phyloP scores from a whole-genome alignment of 345 rosid genomes.

The rapeseed (Brassica napus) region Da-Ae NC_063446.1:55143001-55143500 shows the following conservation, averaged over 20 bases:
- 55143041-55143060: conserved; percentile 91
- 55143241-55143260: conserved; percentile 44
- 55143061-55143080: conserved; percentile 54
- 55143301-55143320: conserved; percentile 98
- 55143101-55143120: neutral
- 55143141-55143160: conserved; percentile 30
- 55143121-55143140: conserved; percentile 48
- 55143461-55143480: conserved; percentile 97
- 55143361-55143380: conserved; percentile 20
- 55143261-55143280: conserved; percentile 97
- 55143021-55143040: conserved; percentile 96
- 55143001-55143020: conserved; percentile 68
- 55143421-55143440: conserved; percentile 97
- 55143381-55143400: conserved; percentile 88
- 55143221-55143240: conserved; percentile 92
- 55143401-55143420: conserved; percentile 91
- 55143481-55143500: conserved; percentile 93
- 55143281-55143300: conserved; percentile 96
- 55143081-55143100: neutral
- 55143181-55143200: conserved; percentile 69
- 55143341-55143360: neutral
- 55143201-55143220: conserved; percentile 85
- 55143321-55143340: neutral
- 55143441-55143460: conserved; percentile 98
- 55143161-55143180: conserved; percentile 70